Evolutionary conservation across 179 eudicot genomes (phyloP).

Genomic region (Corrigiola litoralis): DNA sequence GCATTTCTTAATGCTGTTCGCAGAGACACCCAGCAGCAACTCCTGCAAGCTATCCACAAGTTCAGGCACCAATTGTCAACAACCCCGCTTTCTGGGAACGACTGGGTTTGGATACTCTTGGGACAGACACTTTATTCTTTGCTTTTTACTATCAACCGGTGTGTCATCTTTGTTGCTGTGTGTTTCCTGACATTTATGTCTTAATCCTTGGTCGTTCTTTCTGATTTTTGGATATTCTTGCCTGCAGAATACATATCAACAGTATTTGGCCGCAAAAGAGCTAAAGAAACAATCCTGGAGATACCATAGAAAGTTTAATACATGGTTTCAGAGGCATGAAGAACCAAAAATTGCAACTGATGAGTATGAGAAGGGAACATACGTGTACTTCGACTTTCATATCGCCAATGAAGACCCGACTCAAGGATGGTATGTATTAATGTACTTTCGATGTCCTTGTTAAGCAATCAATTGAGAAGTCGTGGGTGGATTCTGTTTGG

Average conservation of each 20-base stretch:
- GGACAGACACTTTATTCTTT: slow-evolving; percentile 79
- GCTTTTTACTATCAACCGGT: slow-evolving; percentile 94
- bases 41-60: slow-evolving; percentile 94
- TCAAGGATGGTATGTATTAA: slow-evolving; percentile 79
- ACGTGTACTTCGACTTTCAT: slow-evolving; percentile 91
- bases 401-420: slow-evolving; percentile 61
- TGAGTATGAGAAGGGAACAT: slow-evolving; percentile 94
- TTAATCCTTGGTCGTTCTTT: neutral
- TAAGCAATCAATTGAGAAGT: neutral
- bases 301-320: slow-evolving; percentile 81
- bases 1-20: slow-evolving; percentile 9
- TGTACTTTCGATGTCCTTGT: neutral
- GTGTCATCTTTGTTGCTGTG: neutral
- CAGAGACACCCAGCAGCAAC: slow-evolving; percentile 87
- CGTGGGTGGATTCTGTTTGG: too few species aligned
- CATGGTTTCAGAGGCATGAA: slow-evolving; percentile 97
- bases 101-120: slow-evolving; percentile 65
- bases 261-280: slow-evolving; percentile 58
- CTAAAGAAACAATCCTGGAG: slow-evolving; percentile 99
- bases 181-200: slow-evolving; percentile 1
- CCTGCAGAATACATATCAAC: slow-evolving; percentile 84
- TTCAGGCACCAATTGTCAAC: slow-evolving; percentile 91
- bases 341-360: slow-evolving; percentile 95
- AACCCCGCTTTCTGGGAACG: slow-evolving; percentile 98
- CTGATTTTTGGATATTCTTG: neutral